A percentile compares a stretch with the other conserved stretches of the same genome.
These are phyloP conservation scores for Colletotrichum sp. DNA, from an alignment of 2,329 filamentous ascomycete genomes.

Conservation along the genomic window DNA sequence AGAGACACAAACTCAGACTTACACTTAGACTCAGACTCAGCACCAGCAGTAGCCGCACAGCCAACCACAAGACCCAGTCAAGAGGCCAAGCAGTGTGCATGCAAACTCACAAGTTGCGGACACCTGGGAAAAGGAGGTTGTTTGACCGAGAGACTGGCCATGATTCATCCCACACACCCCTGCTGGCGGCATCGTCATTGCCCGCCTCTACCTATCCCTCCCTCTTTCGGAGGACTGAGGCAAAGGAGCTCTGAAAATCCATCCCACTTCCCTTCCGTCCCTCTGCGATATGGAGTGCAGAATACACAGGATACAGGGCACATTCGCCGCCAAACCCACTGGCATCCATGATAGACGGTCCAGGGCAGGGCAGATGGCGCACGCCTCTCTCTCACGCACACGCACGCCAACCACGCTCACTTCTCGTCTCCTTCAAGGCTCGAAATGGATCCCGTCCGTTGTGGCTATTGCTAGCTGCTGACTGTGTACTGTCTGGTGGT, in stretches of 20 bases:
- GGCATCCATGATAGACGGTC: not conserved
- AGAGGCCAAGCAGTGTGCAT: not conserved
- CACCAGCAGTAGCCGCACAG: not conserved
- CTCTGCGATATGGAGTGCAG: not conserved
- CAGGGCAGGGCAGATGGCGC: not conserved
- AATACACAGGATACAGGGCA: not conserved
- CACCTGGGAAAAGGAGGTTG: not conserved
- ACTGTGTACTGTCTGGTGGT: not conserved
- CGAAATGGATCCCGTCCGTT: not conserved
- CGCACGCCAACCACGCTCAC: not conserved
- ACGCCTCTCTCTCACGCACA: not conserved
- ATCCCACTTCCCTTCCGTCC: conserved; percentile 14
- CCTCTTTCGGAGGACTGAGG: not conserved
- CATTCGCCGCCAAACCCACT: conserved; percentile 9
- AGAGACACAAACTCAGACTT: not conserved
- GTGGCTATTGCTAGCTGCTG: not conserved
- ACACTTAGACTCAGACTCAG: not conserved
- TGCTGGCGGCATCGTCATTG: not conserved
- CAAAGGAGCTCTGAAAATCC: not conserved
- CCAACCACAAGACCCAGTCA: not conserved
- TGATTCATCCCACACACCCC: conserved; percentile 9
- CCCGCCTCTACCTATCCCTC: not conserved
- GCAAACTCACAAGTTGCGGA: not conserved
- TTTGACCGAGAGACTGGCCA: conserved; percentile 18
- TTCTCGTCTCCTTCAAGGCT: not conserved